Conservation (phyloP, 2,329 filamentous ascomycete genomes). For the Claviceps citrina region DNA sequence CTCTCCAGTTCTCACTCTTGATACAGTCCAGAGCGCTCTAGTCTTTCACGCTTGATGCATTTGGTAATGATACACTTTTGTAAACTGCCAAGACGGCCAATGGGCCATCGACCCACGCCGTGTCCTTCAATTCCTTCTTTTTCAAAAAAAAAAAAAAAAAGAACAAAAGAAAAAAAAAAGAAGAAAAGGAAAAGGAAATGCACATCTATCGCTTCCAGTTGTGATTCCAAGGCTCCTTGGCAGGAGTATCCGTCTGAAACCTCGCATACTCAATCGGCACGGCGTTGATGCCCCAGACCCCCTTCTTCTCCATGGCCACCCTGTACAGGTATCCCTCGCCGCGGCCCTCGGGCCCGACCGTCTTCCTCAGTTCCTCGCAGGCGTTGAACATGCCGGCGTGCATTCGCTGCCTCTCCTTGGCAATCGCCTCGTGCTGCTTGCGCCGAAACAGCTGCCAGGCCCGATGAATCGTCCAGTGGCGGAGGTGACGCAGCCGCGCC, state of each 20-base stretch:
- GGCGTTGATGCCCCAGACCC: conserved; percentile 54
- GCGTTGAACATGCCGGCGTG: conserved; percentile 73
- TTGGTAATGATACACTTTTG: no score
- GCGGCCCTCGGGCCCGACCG: conserved; percentile 39
- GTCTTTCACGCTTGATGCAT: no score
- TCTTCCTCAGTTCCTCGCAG: conserved; percentile 64
- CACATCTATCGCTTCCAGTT: conserved; percentile 76
- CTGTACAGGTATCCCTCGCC: conserved; percentile 64
- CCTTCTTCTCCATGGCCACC: conserved; percentile 81
- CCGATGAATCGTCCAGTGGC: conserved; percentile 98
- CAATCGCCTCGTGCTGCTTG: conserved; percentile 46
- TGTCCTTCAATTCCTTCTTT: no score
- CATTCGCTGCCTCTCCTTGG: conserved; percentile 59
- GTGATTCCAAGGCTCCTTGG: conserved; percentile 75
- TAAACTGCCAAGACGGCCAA: no score
- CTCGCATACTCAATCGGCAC: conserved; percentile 87
- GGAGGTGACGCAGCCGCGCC: conserved; percentile 70
- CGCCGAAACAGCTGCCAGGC: conserved; percentile 75
- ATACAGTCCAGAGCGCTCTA: no score
- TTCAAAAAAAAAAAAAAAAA: no score
- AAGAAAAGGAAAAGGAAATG: no score
- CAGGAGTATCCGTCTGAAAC: conserved; percentile 69
- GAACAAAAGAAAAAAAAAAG: no score
- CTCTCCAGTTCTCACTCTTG: no score
- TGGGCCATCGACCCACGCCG: no score